Conservation (phyloP, 768 basidiomycete species). For the Infundibulicybe gibba region DNA sequence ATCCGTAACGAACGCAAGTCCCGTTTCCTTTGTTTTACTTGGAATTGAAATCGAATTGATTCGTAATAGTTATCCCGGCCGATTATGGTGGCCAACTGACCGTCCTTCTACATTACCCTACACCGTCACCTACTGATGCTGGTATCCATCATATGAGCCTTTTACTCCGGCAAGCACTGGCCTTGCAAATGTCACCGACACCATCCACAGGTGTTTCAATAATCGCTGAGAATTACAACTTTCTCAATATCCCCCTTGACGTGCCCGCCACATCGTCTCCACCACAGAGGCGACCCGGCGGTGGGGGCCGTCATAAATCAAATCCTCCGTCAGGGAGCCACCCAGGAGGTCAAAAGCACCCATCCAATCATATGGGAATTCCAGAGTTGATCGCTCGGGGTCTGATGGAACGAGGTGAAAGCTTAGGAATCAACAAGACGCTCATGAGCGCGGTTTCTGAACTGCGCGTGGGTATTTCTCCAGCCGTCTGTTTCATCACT, state of each 20-base stretch:
- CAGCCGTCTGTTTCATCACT: slow-evolving; percentile 8
- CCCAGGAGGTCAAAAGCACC: slow-evolving; percentile 11
- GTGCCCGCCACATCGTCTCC: slow-evolving; percentile 44
- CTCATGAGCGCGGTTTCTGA: slow-evolving; percentile 79
- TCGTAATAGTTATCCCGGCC: slow-evolving; percentile 66
- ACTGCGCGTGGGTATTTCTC: slow-evolving; percentile 49
- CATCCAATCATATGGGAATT: slow-evolving; percentile 45
- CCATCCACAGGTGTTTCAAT: slow-evolving; percentile 75
- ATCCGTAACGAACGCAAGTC: slow-evolving; percentile 86
- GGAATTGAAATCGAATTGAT: slow-evolving; percentile 8
- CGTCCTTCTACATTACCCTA: slow-evolving; percentile 82
- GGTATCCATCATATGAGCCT: slow-evolving; percentile 58
- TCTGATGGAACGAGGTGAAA: slow-evolving; percentile 73
- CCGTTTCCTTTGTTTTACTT: slow-evolving; percentile 2
- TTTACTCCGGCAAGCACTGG: slow-evolving; percentile 80
- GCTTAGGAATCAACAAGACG: slow-evolving; percentile 80
- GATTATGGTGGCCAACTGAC: slow-evolving; percentile 89
- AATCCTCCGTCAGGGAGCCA: neutral
- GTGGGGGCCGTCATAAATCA: neutral
- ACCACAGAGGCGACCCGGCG: slow-evolving; percentile 8
- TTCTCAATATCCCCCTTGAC: slow-evolving; percentile 71
- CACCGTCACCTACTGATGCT: slow-evolving; percentile 31
- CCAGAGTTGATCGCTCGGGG: slow-evolving; percentile 74
- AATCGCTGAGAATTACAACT: slow-evolving; percentile 76
- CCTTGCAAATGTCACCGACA: slow-evolving; percentile 70